phyloP scores from a whole-genome alignment of 805 yeast genomes.

The Saturnispora serradocipensis region DNA sequence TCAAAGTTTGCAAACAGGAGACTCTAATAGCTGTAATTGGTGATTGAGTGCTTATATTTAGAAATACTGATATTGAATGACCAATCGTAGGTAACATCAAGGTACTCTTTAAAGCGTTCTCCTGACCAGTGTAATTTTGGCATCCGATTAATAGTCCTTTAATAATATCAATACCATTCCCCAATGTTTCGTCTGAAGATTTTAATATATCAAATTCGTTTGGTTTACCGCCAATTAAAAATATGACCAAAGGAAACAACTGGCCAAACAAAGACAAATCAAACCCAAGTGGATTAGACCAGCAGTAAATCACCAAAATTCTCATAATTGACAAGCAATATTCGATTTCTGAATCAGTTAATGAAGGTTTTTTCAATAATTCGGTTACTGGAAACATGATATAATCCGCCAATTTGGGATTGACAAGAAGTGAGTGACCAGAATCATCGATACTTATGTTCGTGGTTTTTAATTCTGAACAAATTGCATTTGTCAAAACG shows the following conservation, averaged over 20 bases:
- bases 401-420: slow-evolving; percentile 46
- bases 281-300: slow-evolving; percentile 37
- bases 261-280: slow-evolving; percentile 34
- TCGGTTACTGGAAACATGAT: slow-evolving; percentile 52
- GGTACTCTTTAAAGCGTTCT: slow-evolving; percentile 23
- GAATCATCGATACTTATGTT: slow-evolving; percentile 1
- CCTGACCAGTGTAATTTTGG: slow-evolving; percentile 21
- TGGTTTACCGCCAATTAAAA: slow-evolving; percentile 39
- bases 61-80: slow-evolving; percentile 36
- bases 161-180: slow-evolving; percentile 29
- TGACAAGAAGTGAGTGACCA: slow-evolving; percentile 14
- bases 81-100: slow-evolving; percentile 37
- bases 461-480: background rate
- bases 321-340: slow-evolving; percentile 36
- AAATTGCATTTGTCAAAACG: background rate
- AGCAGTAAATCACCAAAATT: slow-evolving; percentile 36
- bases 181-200: slow-evolving; percentile 30
- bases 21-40: slow-evolving; percentile 24
- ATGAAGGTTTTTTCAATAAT: slow-evolving; percentile 37
- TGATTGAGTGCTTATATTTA: slow-evolving; percentile 28
- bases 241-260: slow-evolving; percentile 37
- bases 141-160: slow-evolving; percentile 26
- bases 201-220: slow-evolving; percentile 21
- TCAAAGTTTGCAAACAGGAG: slow-evolving; percentile 28
- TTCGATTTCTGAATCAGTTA: slow-evolving; percentile 40